phyloP scores from a whole-genome alignment of 169 alveolate genomes.

The Eimeria necatrix region DNA sequence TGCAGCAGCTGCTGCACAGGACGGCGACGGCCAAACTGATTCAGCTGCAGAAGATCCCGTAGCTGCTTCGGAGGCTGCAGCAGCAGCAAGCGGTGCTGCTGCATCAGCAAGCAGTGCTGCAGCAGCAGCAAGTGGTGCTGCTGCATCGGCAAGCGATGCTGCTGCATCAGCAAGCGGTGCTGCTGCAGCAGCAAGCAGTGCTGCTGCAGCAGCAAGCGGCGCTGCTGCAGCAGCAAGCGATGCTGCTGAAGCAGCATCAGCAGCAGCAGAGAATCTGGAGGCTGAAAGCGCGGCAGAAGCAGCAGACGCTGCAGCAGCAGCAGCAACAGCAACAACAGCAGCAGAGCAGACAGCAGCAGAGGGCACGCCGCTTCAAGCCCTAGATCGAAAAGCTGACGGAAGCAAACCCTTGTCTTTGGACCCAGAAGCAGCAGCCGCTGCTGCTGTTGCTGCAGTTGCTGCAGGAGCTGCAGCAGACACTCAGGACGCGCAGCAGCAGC shows the following conservation, averaged over 20 bases:
- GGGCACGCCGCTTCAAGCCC: too few relatives aligned
- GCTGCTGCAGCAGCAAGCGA: neutral
- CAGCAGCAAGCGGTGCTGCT: neutral
- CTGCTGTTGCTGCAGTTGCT: too few relatives aligned
- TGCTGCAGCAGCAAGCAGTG: neutral
- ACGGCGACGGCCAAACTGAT: too few relatives aligned
- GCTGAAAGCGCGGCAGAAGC: neutral
- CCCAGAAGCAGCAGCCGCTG: too few relatives aligned
- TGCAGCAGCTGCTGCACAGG: neutral
- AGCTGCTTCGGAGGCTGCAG: neutral
- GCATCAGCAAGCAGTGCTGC: neutral
- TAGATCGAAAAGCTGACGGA: neutral
- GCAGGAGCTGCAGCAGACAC: neutral
- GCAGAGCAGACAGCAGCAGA: too few relatives aligned
- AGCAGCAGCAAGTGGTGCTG: neutral
- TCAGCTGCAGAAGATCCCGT: neutral
- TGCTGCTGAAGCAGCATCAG: neutral
- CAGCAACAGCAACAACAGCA: neutral
- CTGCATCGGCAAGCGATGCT: neutral
- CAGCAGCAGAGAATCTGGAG: neutral
- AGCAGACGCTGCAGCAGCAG: neutral
- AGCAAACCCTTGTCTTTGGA: neutral
- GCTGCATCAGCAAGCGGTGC: neutral
- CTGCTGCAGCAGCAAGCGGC: neutral
- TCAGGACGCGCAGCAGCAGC: conserved; percentile 10